These are phyloP conservation scores for Crithidia sp. DNA, from an alignment of 208 protist genomes.

Conservation along the genomic window DNA sequence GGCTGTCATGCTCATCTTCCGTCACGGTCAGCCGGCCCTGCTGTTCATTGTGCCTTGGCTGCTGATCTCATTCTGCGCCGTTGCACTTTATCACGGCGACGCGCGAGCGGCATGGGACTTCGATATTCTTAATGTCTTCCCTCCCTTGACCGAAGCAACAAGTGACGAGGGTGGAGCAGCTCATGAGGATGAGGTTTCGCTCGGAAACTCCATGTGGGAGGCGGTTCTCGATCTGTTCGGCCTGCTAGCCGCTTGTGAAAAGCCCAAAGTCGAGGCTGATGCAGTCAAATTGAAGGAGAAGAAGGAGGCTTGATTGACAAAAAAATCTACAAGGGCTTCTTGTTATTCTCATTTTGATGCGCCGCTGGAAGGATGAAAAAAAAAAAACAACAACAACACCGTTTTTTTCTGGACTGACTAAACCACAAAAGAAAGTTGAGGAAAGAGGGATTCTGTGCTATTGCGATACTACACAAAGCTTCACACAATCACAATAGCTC, in stretches of 20 bases:
- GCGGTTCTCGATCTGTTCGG: conserved; percentile 54
- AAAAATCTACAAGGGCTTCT: background rate
- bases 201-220: conserved; percentile 31
- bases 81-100: conserved; percentile 66
- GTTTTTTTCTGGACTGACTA: background rate
- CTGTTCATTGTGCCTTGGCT: conserved; percentile 93
- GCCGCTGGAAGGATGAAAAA: background rate
- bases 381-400: background rate
- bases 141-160: conserved; percentile 9
- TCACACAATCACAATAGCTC: too few relatives aligned
- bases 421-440: too few relatives aligned
- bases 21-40: conserved; percentile 93
- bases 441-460: too few relatives aligned
- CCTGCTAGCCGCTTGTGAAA: conserved; percentile 18
- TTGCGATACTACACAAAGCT: too few relatives aligned
- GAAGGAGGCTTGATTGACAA: conserved; percentile 29
- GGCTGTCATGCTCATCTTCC: conserved; percentile 95
- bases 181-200: conserved; percentile 31
- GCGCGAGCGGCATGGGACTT: conserved; percentile 60
- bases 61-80: conserved; percentile 61
- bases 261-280: conserved; percentile 20
- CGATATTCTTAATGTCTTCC: conserved; percentile 38
- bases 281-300: conserved; percentile 25
- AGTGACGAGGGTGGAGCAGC: background rate
- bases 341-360: background rate